These are phyloP conservation scores for Papiliotrema fonsecae DNA, from an alignment of 1,284 basidiomycete species.

Conservation along the genomic window DNA sequence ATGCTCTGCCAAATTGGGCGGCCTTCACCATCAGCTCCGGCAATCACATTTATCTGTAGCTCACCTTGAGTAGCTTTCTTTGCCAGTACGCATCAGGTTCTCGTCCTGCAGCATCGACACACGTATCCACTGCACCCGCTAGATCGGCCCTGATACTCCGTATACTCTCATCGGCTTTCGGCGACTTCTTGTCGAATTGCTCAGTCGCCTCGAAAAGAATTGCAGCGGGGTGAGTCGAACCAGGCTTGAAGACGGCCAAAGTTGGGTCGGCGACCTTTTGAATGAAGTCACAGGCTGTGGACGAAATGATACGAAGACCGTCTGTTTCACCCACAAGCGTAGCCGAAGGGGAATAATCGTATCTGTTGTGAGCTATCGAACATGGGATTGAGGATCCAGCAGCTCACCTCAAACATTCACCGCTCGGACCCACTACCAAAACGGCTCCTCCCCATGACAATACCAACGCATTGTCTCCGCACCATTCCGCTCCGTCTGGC, in stretches of 20 bases:
- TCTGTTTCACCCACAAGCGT: slow-evolving; percentile 81
- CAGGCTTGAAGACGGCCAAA: slow-evolving; percentile 80
- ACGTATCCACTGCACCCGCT: slow-evolving; percentile 81
- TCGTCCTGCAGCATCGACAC: slow-evolving; percentile 85
- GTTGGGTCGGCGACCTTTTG: slow-evolving; percentile 83
- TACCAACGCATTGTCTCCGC: slow-evolving; percentile 89
- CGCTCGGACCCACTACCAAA: slow-evolving; percentile 84
- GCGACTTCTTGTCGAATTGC: slow-evolving; percentile 73
- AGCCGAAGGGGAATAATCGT: slow-evolving; percentile 69
- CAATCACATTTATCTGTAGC: slow-evolving; percentile 26
- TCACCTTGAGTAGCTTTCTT: slow-evolving; percentile 71
- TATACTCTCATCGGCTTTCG: slow-evolving; percentile 90
- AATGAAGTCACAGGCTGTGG: slow-evolving; percentile 78
- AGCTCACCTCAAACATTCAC: slow-evolving; percentile 75
- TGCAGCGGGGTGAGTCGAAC: slow-evolving; percentile 84
- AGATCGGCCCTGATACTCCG: slow-evolving; percentile 82
- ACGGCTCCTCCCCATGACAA: slow-evolving; percentile 73
- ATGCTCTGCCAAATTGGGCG: slow-evolving; percentile 90
- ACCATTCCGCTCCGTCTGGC: slow-evolving; percentile 77
- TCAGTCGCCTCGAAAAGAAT: slow-evolving; percentile 91
- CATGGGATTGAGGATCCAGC: not conserved
- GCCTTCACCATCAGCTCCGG: slow-evolving; percentile 55
- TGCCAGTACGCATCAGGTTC: slow-evolving; percentile 93
- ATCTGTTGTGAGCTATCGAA: slow-evolving; percentile 52
- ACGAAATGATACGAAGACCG: slow-evolving; percentile 74